A percentile compares a stretch with the other conserved stretches of the same genome.
Evolutionary conservation across 768 basidiomycete species (phyloP).

Genomic region (Mrakia gelida): DNA sequence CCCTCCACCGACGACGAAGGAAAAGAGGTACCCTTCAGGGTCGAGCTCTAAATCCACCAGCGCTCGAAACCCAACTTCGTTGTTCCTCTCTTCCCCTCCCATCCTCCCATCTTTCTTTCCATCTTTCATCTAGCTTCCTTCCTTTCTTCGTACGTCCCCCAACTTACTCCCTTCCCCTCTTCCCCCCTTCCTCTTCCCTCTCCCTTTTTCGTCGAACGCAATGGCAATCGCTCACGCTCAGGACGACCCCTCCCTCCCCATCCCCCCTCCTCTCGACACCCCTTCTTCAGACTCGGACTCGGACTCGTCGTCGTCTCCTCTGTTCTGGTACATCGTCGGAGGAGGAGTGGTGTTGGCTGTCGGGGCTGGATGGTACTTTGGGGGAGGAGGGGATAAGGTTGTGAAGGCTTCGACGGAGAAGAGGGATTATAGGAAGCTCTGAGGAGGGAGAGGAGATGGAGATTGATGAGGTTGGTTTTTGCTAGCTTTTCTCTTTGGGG

Average conservation of each 20-base stretch:
- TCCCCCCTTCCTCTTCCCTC: background rate
- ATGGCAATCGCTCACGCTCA: conserved; percentile 9
- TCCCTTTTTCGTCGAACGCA: background rate
- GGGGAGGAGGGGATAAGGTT: background rate
- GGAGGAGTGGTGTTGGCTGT: background rate
- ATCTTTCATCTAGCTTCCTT: background rate
- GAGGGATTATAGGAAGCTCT: background rate
- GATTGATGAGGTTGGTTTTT: background rate
- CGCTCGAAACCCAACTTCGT: background rate
- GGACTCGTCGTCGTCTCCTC: background rate
- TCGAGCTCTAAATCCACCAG: conserved; percentile 82
- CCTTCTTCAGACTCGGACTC: background rate
- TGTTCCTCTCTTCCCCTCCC: background rate
- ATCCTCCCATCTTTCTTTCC: background rate
- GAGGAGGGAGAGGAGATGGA: background rate
- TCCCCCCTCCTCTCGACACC: background rate
- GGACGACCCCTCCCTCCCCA: conserved; percentile 4
- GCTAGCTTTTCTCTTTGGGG: too few species aligned
- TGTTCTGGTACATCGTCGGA: conserved; percentile 18
- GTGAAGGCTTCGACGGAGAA: background rate
- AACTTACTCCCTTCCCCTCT: background rate
- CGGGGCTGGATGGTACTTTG: background rate
- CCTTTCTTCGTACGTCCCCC: background rate
- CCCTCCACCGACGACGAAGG: conserved; percentile 53
- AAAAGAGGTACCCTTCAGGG: conserved; percentile 87